phyloP scores from a whole-genome alignment of 2,329 filamentous ascomycete genomes.

The Ophiostoma himal-ulmi region DNA sequence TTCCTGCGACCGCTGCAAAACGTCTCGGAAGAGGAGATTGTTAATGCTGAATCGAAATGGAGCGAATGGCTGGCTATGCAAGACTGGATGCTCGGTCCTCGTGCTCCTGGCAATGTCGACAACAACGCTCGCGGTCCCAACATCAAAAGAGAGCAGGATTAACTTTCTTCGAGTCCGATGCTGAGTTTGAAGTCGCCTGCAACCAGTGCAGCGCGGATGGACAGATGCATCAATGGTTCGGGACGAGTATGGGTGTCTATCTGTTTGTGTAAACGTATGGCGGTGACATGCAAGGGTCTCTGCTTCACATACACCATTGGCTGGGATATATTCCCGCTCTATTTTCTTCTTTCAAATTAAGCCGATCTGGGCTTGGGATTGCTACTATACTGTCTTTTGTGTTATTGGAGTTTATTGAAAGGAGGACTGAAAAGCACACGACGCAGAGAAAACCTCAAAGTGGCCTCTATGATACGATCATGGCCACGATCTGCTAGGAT shows the following conservation, averaged over 20 bases:
- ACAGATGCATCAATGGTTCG: neutral
- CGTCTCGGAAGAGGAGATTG: constrained; percentile 72
- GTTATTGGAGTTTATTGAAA: neutral
- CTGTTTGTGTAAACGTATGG: neutral
- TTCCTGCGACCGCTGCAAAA: constrained; percentile 79
- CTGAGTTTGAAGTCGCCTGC: no score
- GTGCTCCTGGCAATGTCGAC: neutral
- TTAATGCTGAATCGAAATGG: constrained; percentile 77
- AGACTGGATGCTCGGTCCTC: constrained; percentile 86
- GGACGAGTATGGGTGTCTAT: neutral
- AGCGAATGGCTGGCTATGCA: constrained; percentile 95
- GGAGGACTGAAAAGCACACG: constrained; percentile 3
- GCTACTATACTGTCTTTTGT: neutral
- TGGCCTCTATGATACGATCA: neutral
- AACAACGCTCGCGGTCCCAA: neutral
- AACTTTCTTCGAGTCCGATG: neutral
- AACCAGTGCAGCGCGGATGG: neutral
- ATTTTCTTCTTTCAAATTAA: no score
- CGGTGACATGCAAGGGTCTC: neutral
- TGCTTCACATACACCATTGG: no score
- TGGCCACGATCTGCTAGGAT: neutral
- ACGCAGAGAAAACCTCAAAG: neutral
- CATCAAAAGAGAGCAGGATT: constrained; percentile 9
- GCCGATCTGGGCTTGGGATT: neutral
- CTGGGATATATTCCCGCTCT: no score